A percentile compares a stretch with the other conserved stretches of the same genome.
Conservation (phyloP, 139 green algal genomes). For the Chlorella sorokiniana region DNA sequence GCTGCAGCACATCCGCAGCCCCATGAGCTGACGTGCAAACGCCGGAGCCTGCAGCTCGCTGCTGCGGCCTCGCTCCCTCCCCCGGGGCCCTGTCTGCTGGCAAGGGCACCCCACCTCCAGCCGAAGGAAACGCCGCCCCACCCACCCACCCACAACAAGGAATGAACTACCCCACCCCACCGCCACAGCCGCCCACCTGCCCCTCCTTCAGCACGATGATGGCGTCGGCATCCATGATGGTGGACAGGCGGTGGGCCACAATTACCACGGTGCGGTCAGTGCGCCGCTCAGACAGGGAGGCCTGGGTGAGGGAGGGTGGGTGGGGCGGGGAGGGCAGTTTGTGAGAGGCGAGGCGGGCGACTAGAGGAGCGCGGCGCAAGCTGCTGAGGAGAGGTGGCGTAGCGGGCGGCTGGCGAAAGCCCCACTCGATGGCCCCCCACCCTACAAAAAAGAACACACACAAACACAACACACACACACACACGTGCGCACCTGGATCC, state of each 20-base stretch:
- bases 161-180: neutral
- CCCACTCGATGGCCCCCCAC: no score
- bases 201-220: conserved; percentile 69
- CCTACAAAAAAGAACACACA: no score
- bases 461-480: neutral
- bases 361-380: no score
- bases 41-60: no score
- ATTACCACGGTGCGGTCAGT: conserved; percentile 67
- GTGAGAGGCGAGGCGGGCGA: neutral
- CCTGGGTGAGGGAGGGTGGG: conserved; percentile 13
- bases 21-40: no score
- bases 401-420: no score
- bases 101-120: neutral
- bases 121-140: no score
- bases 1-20: no score
- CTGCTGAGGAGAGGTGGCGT: no score
- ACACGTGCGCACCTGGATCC: conserved; percentile 43
- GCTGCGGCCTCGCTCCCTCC: no score
- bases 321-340: neutral
- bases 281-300: conserved; percentile 47
- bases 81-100: no score
- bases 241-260: conserved; percentile 91
- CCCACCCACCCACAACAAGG: no score
- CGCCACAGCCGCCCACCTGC: conserved; percentile 33
- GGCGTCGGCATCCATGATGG: conserved; percentile 78